Conservation (phyloP, 306 rosid genomes). For the Abrus pulchellus region DNA sequence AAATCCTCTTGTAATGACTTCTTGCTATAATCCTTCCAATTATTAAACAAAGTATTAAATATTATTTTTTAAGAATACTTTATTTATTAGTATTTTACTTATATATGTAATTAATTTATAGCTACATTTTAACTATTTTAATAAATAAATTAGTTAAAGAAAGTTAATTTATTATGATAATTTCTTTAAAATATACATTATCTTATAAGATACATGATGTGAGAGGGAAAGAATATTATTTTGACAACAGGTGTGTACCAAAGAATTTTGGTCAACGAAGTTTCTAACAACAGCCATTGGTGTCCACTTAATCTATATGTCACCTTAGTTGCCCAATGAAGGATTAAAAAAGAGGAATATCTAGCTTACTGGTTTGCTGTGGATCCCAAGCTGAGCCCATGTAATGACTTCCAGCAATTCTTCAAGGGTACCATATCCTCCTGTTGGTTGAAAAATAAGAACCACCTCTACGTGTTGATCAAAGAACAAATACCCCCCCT, state of each 20-base stretch:
- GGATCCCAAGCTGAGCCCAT: slow-evolving; percentile 99
- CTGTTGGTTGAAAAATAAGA: slow-evolving; percentile 49
- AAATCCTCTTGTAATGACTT: neutral
- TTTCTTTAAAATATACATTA: too few relatives aligned
- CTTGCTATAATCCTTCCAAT: neutral
- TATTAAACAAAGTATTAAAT: neutral
- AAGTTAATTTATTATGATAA: neutral
- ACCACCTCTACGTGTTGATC: neutral
- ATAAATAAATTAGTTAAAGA: neutral
- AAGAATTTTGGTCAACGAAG: slow-evolving; percentile 37
- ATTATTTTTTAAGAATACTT: neutral
- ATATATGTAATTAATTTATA: neutral
- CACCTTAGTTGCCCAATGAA: too few relatives aligned
- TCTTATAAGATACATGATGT: too few relatives aligned
- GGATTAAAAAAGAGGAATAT: too few relatives aligned
- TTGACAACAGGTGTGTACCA: neutral
- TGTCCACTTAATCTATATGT: neutral
- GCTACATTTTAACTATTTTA: neutral
- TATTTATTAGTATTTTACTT: neutral
- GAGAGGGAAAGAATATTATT: neutral
- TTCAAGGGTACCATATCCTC: slow-evolving; percentile 98
- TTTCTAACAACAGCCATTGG: slow-evolving; percentile 42
- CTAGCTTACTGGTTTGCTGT: slow-evolving; percentile 87
- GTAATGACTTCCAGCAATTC: slow-evolving; percentile 98
- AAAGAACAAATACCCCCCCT: neutral